Evolutionary conservation across 2,329 filamentous ascomycete genomes (phyloP), one percentile per base, ranked within the genome.

Genomic region (Trichoderma sp.): DNA sequence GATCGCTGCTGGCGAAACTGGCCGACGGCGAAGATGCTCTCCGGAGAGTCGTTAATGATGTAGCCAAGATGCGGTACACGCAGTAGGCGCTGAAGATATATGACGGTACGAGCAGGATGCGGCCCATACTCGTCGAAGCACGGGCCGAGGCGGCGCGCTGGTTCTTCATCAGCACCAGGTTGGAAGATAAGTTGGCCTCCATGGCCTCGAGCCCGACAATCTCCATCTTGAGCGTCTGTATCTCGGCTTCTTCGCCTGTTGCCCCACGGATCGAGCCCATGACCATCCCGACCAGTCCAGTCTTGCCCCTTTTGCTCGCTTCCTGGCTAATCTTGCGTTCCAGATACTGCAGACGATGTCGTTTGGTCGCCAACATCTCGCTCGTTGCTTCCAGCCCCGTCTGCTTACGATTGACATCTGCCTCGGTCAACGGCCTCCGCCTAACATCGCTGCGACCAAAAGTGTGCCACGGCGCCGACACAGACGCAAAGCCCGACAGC

Each of bases 401-500:
- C 82, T 95, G 91, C 82, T 96, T 97, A 67, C 95, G 89, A 66
- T 90, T 87, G 65, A 97, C 89, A 78, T 96, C 93, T 11, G 90
- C 88, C 68, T 97, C 94, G 0, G 92, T 92, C 21, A 95, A 90
- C 4, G 90, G 90, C 35, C 89, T 88, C 65, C 82, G 83, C 38
- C 85, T 83, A 63, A 90, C 6, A 27, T 59, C 86, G 53, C 89
- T 90, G 35, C 91, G 91, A 29, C 91, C 89, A 83, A 97, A 94
- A 0, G 91, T 94, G 81, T 97, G 93, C 94, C 95, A 97, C 1
- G 95, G 91, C 1, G 93, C 93, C 29, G 93, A 95, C 41, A 97
- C 93, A n/a, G 94, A 94, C 6, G 95, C 95, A 80, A 97, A 97
- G 0, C 95, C 95, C 7, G 94, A 94, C n/a, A 97, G 86, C 16